phyloP scores from a whole-genome alignment of 768 basidiomycete species.

The Collybia mongolica region DNA sequence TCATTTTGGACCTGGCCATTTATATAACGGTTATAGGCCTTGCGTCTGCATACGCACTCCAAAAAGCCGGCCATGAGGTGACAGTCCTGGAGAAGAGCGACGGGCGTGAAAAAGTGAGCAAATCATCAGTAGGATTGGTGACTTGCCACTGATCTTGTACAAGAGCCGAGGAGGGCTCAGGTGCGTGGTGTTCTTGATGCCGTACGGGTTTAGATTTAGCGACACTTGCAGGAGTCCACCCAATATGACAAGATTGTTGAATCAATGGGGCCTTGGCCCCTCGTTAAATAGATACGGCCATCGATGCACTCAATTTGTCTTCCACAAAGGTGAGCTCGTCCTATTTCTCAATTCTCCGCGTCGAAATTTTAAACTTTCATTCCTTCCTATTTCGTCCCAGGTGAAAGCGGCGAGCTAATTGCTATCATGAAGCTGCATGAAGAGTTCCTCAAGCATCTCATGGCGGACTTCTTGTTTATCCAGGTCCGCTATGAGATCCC shows the following conservation, averaged over 20 bases:
- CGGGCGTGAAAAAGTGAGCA: constrained; percentile 40
- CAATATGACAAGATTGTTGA: constrained; percentile 55
- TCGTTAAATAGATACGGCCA: constrained; percentile 36
- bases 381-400: constrained; percentile 20
- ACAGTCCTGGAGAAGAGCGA: constrained; percentile 50
- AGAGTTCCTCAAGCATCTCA: constrained; percentile 40
- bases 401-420: constrained; percentile 41
- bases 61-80: constrained; percentile 59
- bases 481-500: constrained; percentile 15
- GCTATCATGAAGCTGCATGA: constrained; percentile 47
- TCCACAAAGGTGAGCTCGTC: constrained; percentile 21
- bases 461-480: constrained; percentile 30
- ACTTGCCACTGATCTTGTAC: not conserved
- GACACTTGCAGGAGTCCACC: constrained; percentile 38
- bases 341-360: not conserved
- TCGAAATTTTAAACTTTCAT: not conserved
- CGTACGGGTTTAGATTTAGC: not conserved
- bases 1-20: not conserved
- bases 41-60: constrained; percentile 53
- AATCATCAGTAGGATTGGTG: not conserved
- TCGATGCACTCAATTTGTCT: constrained; percentile 28
- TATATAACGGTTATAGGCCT: constrained; percentile 34
- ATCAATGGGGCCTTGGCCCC: constrained; percentile 54
- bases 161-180: constrained; percentile 44
- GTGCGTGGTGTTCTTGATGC: constrained; percentile 11